Conservation (phyloP, 192 early-diverging fungal genomes). For the Backusella circina region DNA sequence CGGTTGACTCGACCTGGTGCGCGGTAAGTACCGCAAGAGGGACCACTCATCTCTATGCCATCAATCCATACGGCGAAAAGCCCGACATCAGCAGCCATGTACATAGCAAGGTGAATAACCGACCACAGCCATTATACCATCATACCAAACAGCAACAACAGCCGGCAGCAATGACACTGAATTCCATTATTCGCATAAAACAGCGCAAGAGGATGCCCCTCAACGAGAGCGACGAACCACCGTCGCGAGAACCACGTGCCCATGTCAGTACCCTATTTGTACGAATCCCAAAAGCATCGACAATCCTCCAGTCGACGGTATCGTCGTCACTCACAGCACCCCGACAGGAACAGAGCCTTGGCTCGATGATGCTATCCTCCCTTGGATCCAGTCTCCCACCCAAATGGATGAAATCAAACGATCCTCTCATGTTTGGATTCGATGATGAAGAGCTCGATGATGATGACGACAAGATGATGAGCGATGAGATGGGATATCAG, state of each 20-base stretch:
- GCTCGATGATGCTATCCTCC: conserved; percentile 15
- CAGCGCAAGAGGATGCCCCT: conserved; percentile 28
- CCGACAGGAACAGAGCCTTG: conserved; percentile 4
- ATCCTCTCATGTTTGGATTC: conserved; percentile 31
- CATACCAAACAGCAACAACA: conserved; percentile 13
- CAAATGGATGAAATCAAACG: conserved; percentile 18
- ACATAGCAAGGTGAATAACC: conserved; percentile 33
- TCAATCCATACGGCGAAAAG: conserved; percentile 57
- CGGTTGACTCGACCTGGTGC: conserved; percentile 68
- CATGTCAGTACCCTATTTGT: conserved; percentile 23
- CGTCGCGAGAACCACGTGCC: conserved; percentile 7
- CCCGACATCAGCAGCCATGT: conserved; percentile 54
- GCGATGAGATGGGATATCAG: conserved; percentile 38
- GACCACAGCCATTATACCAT: conserved; percentile 21
- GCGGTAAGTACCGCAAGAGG: conserved; percentile 68
- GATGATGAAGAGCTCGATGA: conserved; percentile 25
- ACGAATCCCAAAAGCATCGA: conserved; percentile 5
- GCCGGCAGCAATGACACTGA: not conserved
- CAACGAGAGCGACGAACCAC: not conserved
- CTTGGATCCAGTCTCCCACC: conserved; percentile 13
- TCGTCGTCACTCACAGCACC: not conserved
- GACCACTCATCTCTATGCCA: conserved; percentile 70
- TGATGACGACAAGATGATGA: conserved; percentile 29
- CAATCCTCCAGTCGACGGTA: not conserved
- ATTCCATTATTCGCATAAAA: conserved; percentile 35